These are phyloP conservation scores for Kodamaea plutei DNA, from an alignment of 1,139 yeast species.

Conservation along the genomic window DNA sequence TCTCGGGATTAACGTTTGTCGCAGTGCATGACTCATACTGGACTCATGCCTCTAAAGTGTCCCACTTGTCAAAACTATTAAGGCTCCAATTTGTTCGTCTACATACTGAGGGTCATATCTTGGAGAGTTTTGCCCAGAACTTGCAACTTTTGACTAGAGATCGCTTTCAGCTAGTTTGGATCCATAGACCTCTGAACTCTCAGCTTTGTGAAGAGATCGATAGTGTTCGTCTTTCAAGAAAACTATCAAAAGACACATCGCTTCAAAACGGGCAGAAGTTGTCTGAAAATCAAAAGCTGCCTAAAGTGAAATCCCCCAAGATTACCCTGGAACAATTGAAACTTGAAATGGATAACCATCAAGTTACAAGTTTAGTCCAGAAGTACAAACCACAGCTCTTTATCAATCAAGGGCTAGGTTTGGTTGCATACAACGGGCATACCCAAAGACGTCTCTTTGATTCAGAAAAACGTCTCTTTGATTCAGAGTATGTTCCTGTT, in stretches of 20 bases:
- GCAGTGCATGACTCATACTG: conserved; percentile 46
- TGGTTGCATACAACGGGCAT: neutral
- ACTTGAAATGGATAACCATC: conserved; percentile 1
- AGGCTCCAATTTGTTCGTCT: conserved; percentile 35
- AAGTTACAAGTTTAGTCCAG: conserved; percentile 3
- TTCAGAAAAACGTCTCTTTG: neutral
- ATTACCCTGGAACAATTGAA: neutral
- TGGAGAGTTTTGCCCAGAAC: conserved; percentile 25
- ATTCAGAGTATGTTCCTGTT: conserved; percentile 14
- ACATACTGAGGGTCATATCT: conserved; percentile 23
- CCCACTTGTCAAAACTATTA: conserved; percentile 21
- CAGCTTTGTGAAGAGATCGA: conserved; percentile 17
- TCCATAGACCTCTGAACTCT: conserved; percentile 16
- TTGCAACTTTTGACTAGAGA: conserved; percentile 20
- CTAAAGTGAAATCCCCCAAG: neutral
- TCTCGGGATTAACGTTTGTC: conserved; percentile 25
- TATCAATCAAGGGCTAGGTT: neutral
- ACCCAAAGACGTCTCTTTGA: neutral
- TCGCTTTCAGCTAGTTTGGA: conserved; percentile 35
- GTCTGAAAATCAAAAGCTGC: no score
- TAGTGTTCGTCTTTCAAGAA: no score
- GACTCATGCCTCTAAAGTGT: conserved; percentile 37
- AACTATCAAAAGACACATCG: neutral
- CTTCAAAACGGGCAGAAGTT: conserved; percentile 10
- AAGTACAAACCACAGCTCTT: conserved; percentile 7